A percentile compares a stretch with the other conserved stretches of the same genome.
phyloP scores from a whole-genome alignment of 805 yeast genomes.

The Metschnikowia lachancei region DNA sequence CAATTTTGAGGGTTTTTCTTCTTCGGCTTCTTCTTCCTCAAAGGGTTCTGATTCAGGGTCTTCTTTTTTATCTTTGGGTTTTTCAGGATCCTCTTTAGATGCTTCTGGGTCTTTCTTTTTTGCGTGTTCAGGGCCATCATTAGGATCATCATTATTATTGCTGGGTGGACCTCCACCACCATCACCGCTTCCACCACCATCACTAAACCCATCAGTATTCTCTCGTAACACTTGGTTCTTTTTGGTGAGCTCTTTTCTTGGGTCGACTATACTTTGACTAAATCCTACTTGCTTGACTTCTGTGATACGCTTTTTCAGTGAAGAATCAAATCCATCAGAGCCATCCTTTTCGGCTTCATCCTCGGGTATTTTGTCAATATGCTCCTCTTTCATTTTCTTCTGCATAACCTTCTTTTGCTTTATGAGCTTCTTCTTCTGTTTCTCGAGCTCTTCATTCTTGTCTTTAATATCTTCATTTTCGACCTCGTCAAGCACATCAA shows the following conservation, averaged over 20 bases:
- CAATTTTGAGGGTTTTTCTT: constrained; percentile 18
- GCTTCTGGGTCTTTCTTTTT: constrained; percentile 4
- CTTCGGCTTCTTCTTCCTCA: constrained; percentile 18
- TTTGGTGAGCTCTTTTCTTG: neutral
- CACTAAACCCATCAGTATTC: neutral
- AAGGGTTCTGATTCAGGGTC: constrained; percentile 11
- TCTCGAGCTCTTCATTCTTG: constrained; percentile 28
- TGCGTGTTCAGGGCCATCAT: neutral
- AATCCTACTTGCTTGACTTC: constrained; percentile 6
- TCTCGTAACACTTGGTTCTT: neutral
- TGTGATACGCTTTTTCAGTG: constrained; percentile 1
- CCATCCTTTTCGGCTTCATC: neutral
- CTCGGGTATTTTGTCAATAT: neutral
- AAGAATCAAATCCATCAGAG: neutral
- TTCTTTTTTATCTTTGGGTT: constrained; percentile 17
- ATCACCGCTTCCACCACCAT: neutral
- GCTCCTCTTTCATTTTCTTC: constrained; percentile 10
- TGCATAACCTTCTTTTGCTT: constrained; percentile 21
- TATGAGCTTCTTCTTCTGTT: constrained; percentile 27
- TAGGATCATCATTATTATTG: constrained; percentile 6
- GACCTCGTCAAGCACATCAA: constrained; percentile 40
- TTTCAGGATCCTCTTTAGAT: neutral
- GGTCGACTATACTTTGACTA: neutral
- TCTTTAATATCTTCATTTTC: constrained; percentile 31
- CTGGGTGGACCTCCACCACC: constrained; percentile 4